Evolutionary conservation across 116 monocot genomes (phyloP).

Genomic region (Zostera marina): DNA sequence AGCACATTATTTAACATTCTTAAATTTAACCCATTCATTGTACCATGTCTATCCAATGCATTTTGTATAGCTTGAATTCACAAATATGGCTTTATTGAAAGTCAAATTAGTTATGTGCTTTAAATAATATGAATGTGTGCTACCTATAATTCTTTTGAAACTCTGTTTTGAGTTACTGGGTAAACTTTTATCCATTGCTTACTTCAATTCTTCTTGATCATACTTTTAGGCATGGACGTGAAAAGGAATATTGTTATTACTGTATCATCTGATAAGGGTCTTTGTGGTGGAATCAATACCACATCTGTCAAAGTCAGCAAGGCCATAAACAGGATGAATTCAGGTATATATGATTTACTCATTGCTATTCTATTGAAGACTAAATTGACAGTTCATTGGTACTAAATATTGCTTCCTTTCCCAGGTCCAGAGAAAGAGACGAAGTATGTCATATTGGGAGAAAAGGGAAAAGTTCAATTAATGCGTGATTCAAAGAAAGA

Average conservation of each 20-base stretch:
- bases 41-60: no score
- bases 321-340: constrained; percentile 50
- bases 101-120: no score
- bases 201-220: neutral
- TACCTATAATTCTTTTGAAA: neutral
- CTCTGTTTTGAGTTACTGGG: neutral
- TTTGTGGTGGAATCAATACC: constrained; percentile 97
- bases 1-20: no score
- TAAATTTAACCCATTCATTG: no score
- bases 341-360: constrained; percentile 29
- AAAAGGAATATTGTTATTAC: constrained; percentile 89
- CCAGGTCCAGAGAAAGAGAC: constrained; percentile 80
- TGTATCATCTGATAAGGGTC: constrained; percentile 87
- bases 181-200: neutral
- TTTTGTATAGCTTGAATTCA: no score
- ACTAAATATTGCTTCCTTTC: neutral
- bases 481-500: constrained; percentile 65
- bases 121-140: no score
- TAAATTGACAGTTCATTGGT: neutral
- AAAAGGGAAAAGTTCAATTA: constrained; percentile 88
- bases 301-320: constrained; percentile 93
- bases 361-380: neutral
- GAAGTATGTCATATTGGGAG: constrained; percentile 79
- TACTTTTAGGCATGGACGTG: constrained; percentile 54
- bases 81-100: no score